phyloP scores from a whole-genome alignment of 345 rosid species.

The Citropsis articulata region DNA sequence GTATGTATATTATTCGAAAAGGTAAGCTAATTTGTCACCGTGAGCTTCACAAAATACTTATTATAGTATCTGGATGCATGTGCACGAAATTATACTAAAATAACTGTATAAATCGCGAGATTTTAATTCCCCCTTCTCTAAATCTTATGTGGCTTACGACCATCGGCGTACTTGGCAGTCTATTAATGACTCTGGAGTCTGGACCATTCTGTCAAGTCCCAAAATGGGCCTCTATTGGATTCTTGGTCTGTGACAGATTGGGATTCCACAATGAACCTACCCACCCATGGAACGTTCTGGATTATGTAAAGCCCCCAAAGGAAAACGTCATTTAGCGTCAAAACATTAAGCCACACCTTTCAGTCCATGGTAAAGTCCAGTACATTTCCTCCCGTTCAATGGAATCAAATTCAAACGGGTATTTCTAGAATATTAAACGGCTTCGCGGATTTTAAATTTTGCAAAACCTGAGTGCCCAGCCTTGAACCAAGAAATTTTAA shows the following conservation, averaged over 20 bases:
- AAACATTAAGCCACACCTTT: background rate
- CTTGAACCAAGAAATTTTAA: background rate
- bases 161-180: background rate
- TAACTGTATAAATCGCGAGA: background rate
- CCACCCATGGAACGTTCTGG: background rate
- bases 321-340: background rate
- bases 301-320: background rate
- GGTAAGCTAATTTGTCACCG: background rate
- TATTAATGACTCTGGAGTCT: background rate
- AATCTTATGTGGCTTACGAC: background rate
- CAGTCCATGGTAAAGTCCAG: background rate
- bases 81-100: background rate
- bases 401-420: background rate
- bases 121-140: no score
- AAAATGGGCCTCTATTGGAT: slow-evolving; percentile 4
- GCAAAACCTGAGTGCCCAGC: no score
- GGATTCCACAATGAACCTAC: background rate
- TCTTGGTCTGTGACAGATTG: background rate
- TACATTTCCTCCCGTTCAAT: background rate
- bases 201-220: background rate
- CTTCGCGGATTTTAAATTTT: background rate
- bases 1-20: background rate
- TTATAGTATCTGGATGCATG: background rate
- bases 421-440: no score
- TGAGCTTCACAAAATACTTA: background rate